Evolutionary conservation across 768 basidiomycete genomes (phyloP).

Genomic region (Naganishia antarctica): DNA sequence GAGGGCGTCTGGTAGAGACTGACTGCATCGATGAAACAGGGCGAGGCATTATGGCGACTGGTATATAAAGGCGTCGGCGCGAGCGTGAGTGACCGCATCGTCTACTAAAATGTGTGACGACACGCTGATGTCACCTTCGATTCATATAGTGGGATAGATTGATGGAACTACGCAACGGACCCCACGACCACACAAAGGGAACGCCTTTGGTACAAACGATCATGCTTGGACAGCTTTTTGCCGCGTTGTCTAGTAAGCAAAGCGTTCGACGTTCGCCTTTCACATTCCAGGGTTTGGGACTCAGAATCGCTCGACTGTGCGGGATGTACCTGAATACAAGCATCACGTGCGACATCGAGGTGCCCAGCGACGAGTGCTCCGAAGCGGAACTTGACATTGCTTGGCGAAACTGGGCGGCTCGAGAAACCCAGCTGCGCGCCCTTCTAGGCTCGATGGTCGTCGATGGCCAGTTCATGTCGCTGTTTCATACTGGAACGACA

Average conservation of each 20-base stretch:
- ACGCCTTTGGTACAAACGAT: constrained; percentile 24
- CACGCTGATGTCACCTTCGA: no score
- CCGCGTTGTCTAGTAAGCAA: constrained; percentile 17
- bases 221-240: constrained; percentile 26
- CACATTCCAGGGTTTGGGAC: constrained; percentile 18
- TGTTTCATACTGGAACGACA: constrained; percentile 10
- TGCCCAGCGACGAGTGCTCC: constrained; percentile 21
- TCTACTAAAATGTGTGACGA: no score
- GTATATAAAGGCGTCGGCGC: constrained; percentile 25
- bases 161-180: constrained; percentile 21
- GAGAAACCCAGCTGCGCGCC: constrained; percentile 25
- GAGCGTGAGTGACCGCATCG: constrained; percentile 13
- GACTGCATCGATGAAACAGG: background rate
- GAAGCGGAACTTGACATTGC: constrained; percentile 26
- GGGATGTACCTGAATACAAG: constrained; percentile 21
- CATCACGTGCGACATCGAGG: constrained; percentile 16
- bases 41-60: constrained; percentile 26
- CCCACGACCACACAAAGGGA: constrained; percentile 23
- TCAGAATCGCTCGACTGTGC: constrained; percentile 19
- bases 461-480: constrained; percentile 27
- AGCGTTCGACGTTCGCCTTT: constrained; percentile 18
- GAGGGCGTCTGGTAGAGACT: background rate
- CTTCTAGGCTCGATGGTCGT: constrained; percentile 21
- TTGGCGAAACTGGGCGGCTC: constrained; percentile 24
- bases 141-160: constrained; percentile 29